Evolutionary conservation across 2,329 filamentous ascomycete genomes (phyloP).

Genomic region (Dothistroma septosporum): DNA sequence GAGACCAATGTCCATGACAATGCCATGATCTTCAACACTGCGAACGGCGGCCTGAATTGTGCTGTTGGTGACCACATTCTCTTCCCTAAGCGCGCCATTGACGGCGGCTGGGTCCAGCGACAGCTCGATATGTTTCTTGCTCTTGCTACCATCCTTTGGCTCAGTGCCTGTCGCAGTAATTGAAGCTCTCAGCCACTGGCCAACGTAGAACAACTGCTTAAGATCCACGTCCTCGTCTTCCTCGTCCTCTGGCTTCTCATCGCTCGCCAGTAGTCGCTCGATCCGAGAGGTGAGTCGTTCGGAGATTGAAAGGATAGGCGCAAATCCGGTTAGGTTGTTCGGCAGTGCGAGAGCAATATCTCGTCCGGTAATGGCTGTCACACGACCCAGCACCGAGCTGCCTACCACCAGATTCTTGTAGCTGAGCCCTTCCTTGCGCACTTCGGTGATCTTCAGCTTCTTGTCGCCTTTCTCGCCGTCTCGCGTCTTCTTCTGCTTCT

Average conservation of each 20-base stretch:
- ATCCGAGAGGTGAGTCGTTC: constrained; percentile 71
- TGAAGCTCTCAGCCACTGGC: constrained; percentile 82
- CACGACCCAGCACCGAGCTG: constrained; percentile 80
- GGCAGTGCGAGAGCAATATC: constrained; percentile 79
- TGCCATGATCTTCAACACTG: constrained; percentile 93
- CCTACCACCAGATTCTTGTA: constrained; percentile 74
- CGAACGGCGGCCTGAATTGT: constrained; percentile 82
- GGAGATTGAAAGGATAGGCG: constrained; percentile 89
- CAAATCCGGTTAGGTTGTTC: constrained; percentile 87
- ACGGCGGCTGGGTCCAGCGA: constrained; percentile 74
- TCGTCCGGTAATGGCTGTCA: constrained; percentile 73
- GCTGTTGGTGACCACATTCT: constrained; percentile 68
- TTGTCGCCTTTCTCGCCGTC: constrained; percentile 35
- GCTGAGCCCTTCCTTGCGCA: constrained; percentile 81
- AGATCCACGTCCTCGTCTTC: constrained; percentile 64
- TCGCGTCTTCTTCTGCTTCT: constrained; percentile 46
- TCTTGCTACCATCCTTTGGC: constrained; percentile 50
- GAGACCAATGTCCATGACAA: constrained; percentile 87
- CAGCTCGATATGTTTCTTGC: constrained; percentile 79
- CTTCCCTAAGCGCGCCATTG: constrained; percentile 64
- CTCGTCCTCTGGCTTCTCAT: constrained; percentile 48
- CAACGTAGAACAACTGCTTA: constrained; percentile 69
- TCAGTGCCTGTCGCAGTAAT: constrained; percentile 75
- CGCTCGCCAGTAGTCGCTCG: constrained; percentile 60
- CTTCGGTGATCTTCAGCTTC: constrained; percentile 44